Evolutionary conservation across 352 stramenopile genomes (phyloP).

Genomic region (Pythium coloratum): DNA sequence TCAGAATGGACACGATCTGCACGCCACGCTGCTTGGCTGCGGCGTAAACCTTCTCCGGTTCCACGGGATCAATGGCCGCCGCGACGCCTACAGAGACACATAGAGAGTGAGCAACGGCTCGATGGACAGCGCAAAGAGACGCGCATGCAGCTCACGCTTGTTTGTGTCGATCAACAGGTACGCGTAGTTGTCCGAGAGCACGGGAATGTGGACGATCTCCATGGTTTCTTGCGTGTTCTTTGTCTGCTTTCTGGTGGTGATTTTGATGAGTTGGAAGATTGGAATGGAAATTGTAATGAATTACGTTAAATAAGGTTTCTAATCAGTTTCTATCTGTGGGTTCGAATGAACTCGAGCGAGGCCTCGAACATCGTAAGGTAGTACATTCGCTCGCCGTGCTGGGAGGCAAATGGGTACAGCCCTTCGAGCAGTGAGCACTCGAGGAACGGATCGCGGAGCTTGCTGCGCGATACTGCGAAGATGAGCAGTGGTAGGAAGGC

Average conservation of each 20-base stretch:
- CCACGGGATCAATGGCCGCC: conserved; percentile 87
- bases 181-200: conserved; percentile 92
- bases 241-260: neutral
- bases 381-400: conserved; percentile 37
- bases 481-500: conserved; percentile 46
- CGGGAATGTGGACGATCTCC: conserved; percentile 77
- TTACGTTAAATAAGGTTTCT: conserved; percentile 13
- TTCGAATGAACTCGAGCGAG: conserved; percentile 36
- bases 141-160: conserved; percentile 28
- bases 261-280: neutral
- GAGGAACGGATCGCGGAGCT: conserved; percentile 24
- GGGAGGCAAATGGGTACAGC: conserved; percentile 35
- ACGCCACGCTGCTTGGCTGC: conserved; percentile 59
- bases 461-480: conserved; percentile 33
- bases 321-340: conserved; percentile 13
- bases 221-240: conserved; percentile 27
- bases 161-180: conserved; percentile 83
- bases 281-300: neutral
- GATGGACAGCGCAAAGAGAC: neutral
- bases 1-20: conserved; percentile 85
- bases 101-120: conserved; percentile 4
- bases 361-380: conserved; percentile 54
- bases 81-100: conserved; percentile 40
- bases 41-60: conserved; percentile 75
- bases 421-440: conserved; percentile 30